Conservation (phyloP, 2,329 filamentous ascomycete species). For the Claviceps citrina region DNA sequence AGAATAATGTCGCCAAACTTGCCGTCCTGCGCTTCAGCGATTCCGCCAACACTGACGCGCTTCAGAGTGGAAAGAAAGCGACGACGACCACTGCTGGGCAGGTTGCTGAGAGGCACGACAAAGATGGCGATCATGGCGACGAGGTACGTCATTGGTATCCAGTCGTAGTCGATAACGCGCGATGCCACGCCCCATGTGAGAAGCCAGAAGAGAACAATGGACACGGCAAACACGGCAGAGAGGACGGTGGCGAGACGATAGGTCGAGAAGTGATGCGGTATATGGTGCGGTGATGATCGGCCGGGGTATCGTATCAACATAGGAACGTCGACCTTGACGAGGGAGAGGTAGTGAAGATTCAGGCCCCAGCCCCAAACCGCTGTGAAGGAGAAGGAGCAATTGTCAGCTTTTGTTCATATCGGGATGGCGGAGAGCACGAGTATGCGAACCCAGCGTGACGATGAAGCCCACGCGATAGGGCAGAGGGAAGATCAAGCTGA, state of each 20-base stretch:
- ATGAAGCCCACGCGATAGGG: conserved; percentile 82
- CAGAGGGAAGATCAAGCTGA: conserved; percentile 74
- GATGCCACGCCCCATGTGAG: conserved; percentile 55
- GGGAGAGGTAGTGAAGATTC: conserved; percentile 75
- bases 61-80: conserved; percentile 62
- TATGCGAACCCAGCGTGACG: conserved; percentile 57
- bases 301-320: conserved; percentile 73
- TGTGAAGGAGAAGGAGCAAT: too few relatives aligned
- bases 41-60: conserved; percentile 67
- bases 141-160: conserved; percentile 75
- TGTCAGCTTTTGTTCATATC: not conserved
- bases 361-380: conserved; percentile 90
- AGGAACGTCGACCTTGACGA: conserved; percentile 73
- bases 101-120: conserved; percentile 52
- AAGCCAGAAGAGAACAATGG: conserved; percentile 69
- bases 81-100: conserved; percentile 54
- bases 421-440: not conserved
- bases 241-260: conserved; percentile 75
- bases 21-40: conserved; percentile 73
- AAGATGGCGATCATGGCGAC: conserved; percentile 56
- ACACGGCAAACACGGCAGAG: conserved; percentile 52
- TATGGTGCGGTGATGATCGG: conserved; percentile 53
- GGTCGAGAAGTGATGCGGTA: conserved; percentile 63
- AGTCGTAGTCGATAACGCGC: conserved; percentile 63
- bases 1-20: conserved; percentile 92